Base-by-base conservation (phyloP, 129 eudicot genomes). In the Pseudognaphalium luteoalbum region DNA sequence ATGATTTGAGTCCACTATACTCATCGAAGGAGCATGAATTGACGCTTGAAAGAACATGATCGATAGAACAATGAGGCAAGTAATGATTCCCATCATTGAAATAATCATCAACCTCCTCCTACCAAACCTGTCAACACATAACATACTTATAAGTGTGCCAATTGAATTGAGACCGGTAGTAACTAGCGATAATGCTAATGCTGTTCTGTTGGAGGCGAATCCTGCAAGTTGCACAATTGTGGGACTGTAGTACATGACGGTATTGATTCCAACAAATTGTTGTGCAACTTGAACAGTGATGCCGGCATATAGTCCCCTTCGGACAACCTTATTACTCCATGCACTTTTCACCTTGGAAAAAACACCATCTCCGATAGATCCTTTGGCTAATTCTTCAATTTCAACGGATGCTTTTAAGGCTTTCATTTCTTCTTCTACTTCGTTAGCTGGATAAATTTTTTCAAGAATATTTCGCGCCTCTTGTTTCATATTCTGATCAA, bases 261-360 rank as follows among this genome's bases (percentile, higher is more conserved):
- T 87, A 77, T 87, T 87, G 30, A 87, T 87, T 28, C 89, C 92
- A 32, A 85, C 96, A 37, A 89, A 87, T 56, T 89, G 96, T 61
- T 89, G 96, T 66, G 91, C 86, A 4, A 89, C 91, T 76, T 89
- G 96, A 30, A 90, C 90, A 0, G 92, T 83, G 50, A 90, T 57
- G 8, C 92, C 96, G 3, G 96, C 96, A 35, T 81, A 85, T 17
- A 90, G 86, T 21, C 92, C 96, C 51, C 90, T 81, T 59, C 96
- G 83, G 54, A 89, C 77, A 8, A 86, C 67, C 15, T 59, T 74
- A 73, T 89, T 89, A 16, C 77, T 60, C 83, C 84, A 84, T 16
- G 86, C 83, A 19, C 79, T 82, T 56, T 85, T 82, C 20, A 89
- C 16, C 32, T 84, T 82, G 9, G 87, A 59, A 20, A 80, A 34